Evolutionary conservation across 2,329 filamentous ascomycete genomes (phyloP), one percentile per base, ranked within the genome.

Genomic region (Penicillium crustosum): DNA sequence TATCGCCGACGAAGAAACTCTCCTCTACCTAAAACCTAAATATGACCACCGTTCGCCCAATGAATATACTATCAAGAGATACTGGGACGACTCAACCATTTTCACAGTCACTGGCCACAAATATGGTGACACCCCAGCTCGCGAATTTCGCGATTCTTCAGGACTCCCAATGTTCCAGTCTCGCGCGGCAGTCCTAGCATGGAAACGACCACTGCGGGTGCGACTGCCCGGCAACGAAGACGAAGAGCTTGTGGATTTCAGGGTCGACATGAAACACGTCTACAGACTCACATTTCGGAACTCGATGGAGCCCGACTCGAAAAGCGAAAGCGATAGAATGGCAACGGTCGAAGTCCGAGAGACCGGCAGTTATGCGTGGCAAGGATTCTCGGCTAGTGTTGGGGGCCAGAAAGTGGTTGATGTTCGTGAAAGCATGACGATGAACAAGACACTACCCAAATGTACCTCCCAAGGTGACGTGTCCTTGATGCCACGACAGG

Each of bases 241-340:
- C 2, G 47, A 45, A 17, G 59, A 65, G 8, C 49, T 54, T 10
- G 58, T 60, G 6, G 53, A 60, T 21, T 60, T 68, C 25, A 42
- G 19, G 60, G 55, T 31, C n/a, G 48, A 15, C 31, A 49, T 31
- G 49, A 57, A 23, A 27, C 53, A 47, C 5, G 43, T 57, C 51
- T 19, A 52, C 44, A 33, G 35, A 8, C 68, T 70, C 23, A 61
- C 62, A 8, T 68, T 70, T 51, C 63, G 64, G 33, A 70, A 70
- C 48, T 61, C 58, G 6, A 66, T 61, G 12, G 66, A 64, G 4
- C 48, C 44, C 5, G 61, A 64, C 6, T 43, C 47, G 4, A 66
- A 64, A 45, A 48, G 29, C 1, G 58, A 62, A 4, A 58, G 59
- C 15, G 66, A 69, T 17, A 60, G 57, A 27, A 61, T 61, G 21